phyloP scores from a whole-genome alignment of 225 moss, liverwort and hornwort species.

The Physcomitrellopsis africana region DNA sequence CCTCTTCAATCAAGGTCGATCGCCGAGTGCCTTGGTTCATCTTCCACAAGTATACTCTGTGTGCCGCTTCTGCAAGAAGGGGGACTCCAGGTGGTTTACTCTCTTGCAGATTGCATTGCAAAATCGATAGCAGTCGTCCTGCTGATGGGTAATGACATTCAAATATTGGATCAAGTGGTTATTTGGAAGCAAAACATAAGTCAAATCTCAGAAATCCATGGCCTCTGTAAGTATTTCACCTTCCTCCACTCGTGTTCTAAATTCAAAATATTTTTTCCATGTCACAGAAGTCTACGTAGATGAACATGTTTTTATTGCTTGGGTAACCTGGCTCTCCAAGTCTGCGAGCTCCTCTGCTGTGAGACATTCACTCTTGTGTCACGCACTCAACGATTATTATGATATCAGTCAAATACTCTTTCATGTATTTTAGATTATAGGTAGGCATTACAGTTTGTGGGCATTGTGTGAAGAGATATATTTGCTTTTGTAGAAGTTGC shows the following conservation, averaged over 20 bases:
- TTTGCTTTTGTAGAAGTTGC: too few relatives aligned
- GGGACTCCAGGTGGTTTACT: slow-evolving; percentile 71
- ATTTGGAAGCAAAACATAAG: slow-evolving; percentile 47
- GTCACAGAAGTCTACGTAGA: background rate
- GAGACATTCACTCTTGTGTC: background rate
- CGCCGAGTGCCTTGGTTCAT: slow-evolving; percentile 49
- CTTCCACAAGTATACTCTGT: slow-evolving; percentile 56
- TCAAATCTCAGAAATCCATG: slow-evolving; percentile 39
- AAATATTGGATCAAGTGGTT: slow-evolving; percentile 43
- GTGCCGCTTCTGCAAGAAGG: slow-evolving; percentile 61
- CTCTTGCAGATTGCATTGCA: slow-evolving; percentile 68
- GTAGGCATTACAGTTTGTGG: too few relatives aligned
- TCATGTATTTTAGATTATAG: too few relatives aligned
- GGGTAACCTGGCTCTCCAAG: background rate
- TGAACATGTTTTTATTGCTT: too few relatives aligned
- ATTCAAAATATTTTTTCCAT: background rate
- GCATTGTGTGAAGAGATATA: too few relatives aligned
- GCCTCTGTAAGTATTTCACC: slow-evolving; percentile 41
- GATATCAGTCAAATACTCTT: too few relatives aligned
- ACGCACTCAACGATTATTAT: background rate
- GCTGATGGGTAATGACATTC: slow-evolving; percentile 37
- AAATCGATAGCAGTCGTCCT: slow-evolving; percentile 48
- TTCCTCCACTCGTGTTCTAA: background rate
- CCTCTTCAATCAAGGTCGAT: slow-evolving; percentile 51
- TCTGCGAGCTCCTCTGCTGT: background rate